Evolutionary conservation across 2,329 filamentous ascomycete genomes (phyloP).

Genomic region (Cryphonectria parasitica): DNA sequence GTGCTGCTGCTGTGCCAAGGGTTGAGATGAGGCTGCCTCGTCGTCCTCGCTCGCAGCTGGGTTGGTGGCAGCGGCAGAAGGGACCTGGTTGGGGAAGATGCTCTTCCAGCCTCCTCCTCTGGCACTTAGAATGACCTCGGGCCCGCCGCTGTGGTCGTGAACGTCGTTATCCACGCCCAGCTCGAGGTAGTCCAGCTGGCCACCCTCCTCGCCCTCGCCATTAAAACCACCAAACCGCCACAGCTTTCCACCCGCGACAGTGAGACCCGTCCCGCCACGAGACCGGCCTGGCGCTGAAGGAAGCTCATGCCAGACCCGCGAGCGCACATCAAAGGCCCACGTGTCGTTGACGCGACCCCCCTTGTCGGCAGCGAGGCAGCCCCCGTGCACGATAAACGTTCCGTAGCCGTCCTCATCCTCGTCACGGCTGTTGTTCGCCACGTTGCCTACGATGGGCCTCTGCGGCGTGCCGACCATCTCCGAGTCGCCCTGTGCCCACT

Average conservation of each 20-base stretch:
- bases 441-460: slow-evolving; percentile 59
- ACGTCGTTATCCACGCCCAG: slow-evolving; percentile 61
- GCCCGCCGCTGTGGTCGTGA: slow-evolving; percentile 51
- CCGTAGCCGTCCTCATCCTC: slow-evolving; percentile 66
- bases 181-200: slow-evolving; percentile 68
- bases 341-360: slow-evolving; percentile 66
- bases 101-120: slow-evolving; percentile 59
- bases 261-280: slow-evolving; percentile 70
- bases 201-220: slow-evolving; percentile 70
- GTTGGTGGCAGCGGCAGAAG: slow-evolving; percentile 31
- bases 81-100: slow-evolving; percentile 45
- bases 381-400: slow-evolving; percentile 77
- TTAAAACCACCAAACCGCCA: slow-evolving; percentile 85
- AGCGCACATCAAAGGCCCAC: slow-evolving; percentile 75
- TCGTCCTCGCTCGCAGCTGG: slow-evolving; percentile 35
- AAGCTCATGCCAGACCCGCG: slow-evolving; percentile 68
- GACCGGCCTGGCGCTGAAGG: slow-evolving; percentile 68
- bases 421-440: slow-evolving; percentile 61
- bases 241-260: slow-evolving; percentile 64
- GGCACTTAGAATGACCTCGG: slow-evolving; percentile 55
- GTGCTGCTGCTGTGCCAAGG: slow-evolving; percentile 18
- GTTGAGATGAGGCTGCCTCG: slow-evolving; percentile 33
- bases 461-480: slow-evolving; percentile 62
- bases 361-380: slow-evolving; percentile 58
- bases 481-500: slow-evolving; percentile 60